These are phyloP conservation scores for Rhizopogon vinicolor DNA, from an alignment of 768 basidiomycete genomes.

Conservation along the genomic window DNA sequence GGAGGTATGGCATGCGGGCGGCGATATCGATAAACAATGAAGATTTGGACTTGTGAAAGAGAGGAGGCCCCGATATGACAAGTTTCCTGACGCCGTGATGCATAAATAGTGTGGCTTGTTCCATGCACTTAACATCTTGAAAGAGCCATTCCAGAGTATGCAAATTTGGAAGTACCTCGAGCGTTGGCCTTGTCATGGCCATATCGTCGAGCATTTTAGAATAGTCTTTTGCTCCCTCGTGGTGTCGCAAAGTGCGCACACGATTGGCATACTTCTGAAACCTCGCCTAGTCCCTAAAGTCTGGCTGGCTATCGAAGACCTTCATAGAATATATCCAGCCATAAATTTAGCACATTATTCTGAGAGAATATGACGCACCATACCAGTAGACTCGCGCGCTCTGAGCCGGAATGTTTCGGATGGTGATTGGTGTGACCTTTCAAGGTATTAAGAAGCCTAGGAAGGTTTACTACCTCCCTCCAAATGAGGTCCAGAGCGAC, in stretches of 20 bases:
- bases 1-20: constrained; percentile 48
- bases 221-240: constrained; percentile 7
- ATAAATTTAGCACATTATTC: neutral
- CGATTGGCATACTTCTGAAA: constrained; percentile 33
- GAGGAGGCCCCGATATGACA: constrained; percentile 1
- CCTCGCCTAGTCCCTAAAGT: constrained; percentile 45
- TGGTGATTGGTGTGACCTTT: too few species aligned
- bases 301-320: constrained; percentile 38
- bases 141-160: constrained; percentile 45
- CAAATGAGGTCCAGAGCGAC: constrained; percentile 55
- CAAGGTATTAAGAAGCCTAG: constrained; percentile 37
- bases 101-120: constrained; percentile 52
- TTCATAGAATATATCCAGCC: constrained; percentile 11
- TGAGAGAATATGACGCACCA: constrained; percentile 17
- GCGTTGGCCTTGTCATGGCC: constrained; percentile 46
- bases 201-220: constrained; percentile 40
- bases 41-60: constrained; percentile 10
- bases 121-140: constrained; percentile 6
- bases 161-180: constrained; percentile 34
- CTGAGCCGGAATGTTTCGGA: too few species aligned
- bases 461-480: constrained; percentile 45
- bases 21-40: constrained; percentile 32
- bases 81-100: constrained; percentile 44
- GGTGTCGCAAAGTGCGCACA: constrained; percentile 32
- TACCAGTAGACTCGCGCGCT: constrained; percentile 10